Evolutionary conservation across 2,329 filamentous ascomycete species (phyloP).

Genomic region (Paramyrothecium sp.): DNA sequence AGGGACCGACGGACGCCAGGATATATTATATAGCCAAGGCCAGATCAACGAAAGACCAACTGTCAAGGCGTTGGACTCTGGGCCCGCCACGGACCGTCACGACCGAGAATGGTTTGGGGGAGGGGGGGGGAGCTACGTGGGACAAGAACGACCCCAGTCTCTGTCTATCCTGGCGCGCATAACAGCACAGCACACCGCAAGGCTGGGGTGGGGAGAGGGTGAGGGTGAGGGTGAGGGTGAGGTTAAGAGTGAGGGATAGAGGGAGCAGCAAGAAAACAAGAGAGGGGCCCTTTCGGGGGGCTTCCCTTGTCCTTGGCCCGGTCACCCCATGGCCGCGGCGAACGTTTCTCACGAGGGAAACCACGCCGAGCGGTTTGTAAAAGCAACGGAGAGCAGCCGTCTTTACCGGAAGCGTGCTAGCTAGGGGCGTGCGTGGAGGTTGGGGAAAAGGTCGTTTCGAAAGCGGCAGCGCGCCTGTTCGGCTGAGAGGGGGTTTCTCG

Average conservation of each 20-base stretch:
- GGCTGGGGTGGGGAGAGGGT: background rate
- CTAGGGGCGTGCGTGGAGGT: background rate
- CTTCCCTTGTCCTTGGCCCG: background rate
- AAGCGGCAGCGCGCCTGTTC: background rate
- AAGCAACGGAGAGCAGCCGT: background rate
- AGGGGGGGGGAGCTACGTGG: slow-evolving; percentile 9
- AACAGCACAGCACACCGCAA: background rate
- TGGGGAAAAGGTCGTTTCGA: background rate
- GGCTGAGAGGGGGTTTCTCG: background rate
- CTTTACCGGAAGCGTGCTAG: background rate
- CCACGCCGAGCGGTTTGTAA: background rate
- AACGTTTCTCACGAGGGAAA: background rate
- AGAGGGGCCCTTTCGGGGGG: too few relatives aligned
- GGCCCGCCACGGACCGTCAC: slow-evolving; percentile 46
- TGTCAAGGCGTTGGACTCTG: slow-evolving; percentile 16
- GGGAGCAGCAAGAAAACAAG: too few relatives aligned
- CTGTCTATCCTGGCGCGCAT: background rate
- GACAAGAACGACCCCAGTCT: background rate
- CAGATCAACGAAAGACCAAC: slow-evolving; percentile 5
- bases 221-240: background rate
- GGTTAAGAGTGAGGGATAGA: background rate
- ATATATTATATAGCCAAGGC: slow-evolving; percentile 21
- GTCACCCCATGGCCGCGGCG: background rate
- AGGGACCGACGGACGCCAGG: background rate
- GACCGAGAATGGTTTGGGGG: slow-evolving; percentile 37